These are phyloP conservation scores for Simmondsia chinensis DNA, from an alignment of 148 eudicot genomes.

Conservation along the genomic window DNA sequence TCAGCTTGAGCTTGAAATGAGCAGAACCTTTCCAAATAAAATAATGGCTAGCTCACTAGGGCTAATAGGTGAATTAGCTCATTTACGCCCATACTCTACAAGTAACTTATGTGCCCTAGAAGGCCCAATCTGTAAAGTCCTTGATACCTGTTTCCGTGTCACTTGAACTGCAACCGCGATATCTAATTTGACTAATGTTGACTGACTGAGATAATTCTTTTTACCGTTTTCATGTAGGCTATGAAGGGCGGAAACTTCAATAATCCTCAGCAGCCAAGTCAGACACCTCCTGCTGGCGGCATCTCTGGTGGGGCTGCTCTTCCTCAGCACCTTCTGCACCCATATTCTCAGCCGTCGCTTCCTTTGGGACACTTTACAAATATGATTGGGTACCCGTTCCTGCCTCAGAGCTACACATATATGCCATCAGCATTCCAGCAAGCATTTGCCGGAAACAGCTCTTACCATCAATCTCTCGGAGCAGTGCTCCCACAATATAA, in stretches of 20 bases:
- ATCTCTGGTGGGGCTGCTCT: conserved; percentile 57
- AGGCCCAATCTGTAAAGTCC: no score
- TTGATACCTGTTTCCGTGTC: no score
- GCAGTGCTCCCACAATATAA: conserved; percentile 73
- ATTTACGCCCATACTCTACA: no score
- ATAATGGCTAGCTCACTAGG: no score
- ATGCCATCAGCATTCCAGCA: conserved; percentile 89
- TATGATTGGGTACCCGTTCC: conserved; percentile 68
- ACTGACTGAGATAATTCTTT: no score
- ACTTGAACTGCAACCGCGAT: no score
- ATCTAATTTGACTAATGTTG: no score
- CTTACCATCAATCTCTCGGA: conserved; percentile 69
- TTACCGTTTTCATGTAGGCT: conserved; percentile 51
- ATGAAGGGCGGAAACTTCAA: conserved; percentile 45
- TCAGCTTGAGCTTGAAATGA: no score
- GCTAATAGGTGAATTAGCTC: no score
- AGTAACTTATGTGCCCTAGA: no score
- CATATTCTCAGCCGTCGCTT: conserved; percentile 64
- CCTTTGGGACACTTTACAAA: conserved; percentile 65
- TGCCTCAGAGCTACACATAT: conserved; percentile 71
- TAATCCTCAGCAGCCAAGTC: conserved; percentile 58
- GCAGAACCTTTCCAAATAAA: no score
- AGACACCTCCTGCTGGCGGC: conserved; percentile 37
- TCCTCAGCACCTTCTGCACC: conserved; percentile 77
- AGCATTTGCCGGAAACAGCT: conserved; percentile 57